Conservation (phyloP, 1,284 basidiomycete species). For the Leccinum proliferum region DNA sequence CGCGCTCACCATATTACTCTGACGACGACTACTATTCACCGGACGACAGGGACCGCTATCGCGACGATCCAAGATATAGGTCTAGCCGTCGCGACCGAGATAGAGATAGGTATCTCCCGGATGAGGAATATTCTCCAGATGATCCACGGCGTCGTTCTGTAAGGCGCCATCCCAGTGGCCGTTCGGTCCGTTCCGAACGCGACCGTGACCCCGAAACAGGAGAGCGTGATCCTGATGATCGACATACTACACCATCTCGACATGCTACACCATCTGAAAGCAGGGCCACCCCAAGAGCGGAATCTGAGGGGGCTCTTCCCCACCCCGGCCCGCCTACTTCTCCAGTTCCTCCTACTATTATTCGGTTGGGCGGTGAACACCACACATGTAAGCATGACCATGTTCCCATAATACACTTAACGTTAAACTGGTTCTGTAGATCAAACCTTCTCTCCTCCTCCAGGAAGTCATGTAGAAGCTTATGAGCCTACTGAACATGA, state of each 20-base stretch:
- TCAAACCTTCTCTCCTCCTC: constrained; percentile 12
- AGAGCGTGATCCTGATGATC: constrained; percentile 16
- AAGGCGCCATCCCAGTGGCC: constrained; percentile 16
- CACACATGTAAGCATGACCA: constrained; percentile 15
- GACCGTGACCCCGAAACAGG: constrained; percentile 6
- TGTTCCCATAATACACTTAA: not conserved
- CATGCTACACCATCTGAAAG: constrained; percentile 1
- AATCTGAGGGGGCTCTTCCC: constrained; percentile 5
- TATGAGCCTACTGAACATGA: constrained; percentile 10
- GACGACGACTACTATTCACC: constrained; percentile 15
- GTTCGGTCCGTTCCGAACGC: constrained; percentile 6
- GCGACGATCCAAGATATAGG: constrained; percentile 4
- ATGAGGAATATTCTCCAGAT: constrained; percentile 4
- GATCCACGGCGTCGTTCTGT: constrained; percentile 10
- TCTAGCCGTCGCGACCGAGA: not conserved
- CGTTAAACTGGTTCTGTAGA: constrained; percentile 15
- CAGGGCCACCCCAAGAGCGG: constrained; percentile 11
- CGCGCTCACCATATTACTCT: constrained; percentile 1
- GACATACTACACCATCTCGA: not conserved
- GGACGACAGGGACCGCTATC: not conserved
- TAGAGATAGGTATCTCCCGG: not conserved
- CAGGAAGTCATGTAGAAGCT: constrained; percentile 4
- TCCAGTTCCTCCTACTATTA: constrained; percentile 27
- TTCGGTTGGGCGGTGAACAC: constrained; percentile 22
- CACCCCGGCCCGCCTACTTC: constrained; percentile 15